A percentile compares a stretch with the other conserved stretches of the same genome.
Conservation (phyloP, 495 filamentous ascomycete species). For the Thermothielavioides terrestris region DNA sequence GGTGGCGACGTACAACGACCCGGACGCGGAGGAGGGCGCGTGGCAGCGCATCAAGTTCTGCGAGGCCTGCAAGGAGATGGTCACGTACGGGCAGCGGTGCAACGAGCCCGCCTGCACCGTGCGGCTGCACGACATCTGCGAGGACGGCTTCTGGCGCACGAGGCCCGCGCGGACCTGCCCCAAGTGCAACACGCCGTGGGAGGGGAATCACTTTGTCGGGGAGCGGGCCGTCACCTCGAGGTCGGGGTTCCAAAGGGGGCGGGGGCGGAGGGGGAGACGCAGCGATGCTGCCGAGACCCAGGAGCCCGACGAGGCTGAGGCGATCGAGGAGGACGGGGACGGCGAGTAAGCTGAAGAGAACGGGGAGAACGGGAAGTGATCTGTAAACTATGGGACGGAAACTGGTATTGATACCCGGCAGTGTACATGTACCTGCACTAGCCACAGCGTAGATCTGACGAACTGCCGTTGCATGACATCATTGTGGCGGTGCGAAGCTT, state of each 20-base stretch:
- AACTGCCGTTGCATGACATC: slow-evolving; percentile 6
- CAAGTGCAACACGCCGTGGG: slow-evolving; percentile 63
- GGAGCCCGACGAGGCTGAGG: slow-evolving; percentile 7
- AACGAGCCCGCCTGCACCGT: slow-evolving; percentile 54
- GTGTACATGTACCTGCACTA: background rate
- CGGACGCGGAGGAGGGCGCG: slow-evolving; percentile 42
- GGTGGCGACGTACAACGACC: slow-evolving; percentile 73
- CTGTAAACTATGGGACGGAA: background rate
- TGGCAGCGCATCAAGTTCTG: slow-evolving; percentile 76
- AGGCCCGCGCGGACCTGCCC: slow-evolving; percentile 57
- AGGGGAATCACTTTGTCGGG: slow-evolving; percentile 67
- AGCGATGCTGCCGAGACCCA: slow-evolving; percentile 22
- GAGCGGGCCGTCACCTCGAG: slow-evolving; percentile 59
- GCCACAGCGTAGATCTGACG: slow-evolving; percentile 1
- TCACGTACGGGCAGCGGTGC: slow-evolving; percentile 84
- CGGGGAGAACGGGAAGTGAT: slow-evolving; percentile 4
- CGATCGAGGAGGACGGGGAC: slow-evolving; percentile 11
- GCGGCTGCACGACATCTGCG: slow-evolving; percentile 72
- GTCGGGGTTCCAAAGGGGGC: slow-evolving; percentile 35
- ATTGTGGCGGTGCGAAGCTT: slow-evolving; percentile 12
- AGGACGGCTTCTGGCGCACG: slow-evolving; percentile 60
- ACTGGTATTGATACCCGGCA: slow-evolving; percentile 7
- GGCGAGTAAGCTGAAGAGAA: slow-evolving; percentile 22
- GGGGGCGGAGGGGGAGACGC: slow-evolving; percentile 21
- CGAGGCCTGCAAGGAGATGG: slow-evolving; percentile 79